Conservation (phyloP, 2,329 filamentous ascomycete species). For the Didymella pomorum region DNA sequence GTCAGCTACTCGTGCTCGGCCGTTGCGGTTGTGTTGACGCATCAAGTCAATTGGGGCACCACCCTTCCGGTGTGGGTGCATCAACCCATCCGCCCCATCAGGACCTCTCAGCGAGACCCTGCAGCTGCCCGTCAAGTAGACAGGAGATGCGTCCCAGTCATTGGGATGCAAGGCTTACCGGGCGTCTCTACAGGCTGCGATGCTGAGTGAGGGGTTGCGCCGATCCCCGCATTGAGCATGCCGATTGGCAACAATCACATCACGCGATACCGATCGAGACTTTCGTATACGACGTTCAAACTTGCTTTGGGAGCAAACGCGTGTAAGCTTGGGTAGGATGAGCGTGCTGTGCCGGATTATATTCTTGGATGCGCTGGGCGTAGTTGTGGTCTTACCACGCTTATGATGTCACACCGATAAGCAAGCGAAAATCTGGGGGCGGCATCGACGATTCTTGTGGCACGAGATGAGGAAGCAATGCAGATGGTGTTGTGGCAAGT, state of each 20-base stretch:
- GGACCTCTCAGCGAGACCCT: not conserved
- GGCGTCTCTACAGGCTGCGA: not conserved
- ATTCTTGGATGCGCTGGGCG: constrained; percentile 1
- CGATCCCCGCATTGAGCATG: constrained; percentile 10
- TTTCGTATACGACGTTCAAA: not conserved
- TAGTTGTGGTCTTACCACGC: not conserved
- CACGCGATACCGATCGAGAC: constrained; percentile 1
- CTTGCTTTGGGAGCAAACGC: not conserved
- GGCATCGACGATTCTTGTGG: constrained; percentile 13
- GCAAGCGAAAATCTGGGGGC: constrained; percentile 1
- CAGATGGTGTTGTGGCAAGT: not conserved
- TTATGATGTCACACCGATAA: constrained; percentile 20
- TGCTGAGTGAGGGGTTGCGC: constrained; percentile 16
- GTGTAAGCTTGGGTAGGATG: constrained; percentile 10
- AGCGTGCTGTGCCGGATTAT: constrained; percentile 7
- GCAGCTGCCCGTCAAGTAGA: constrained; percentile 3
- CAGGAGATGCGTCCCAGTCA: not conserved
- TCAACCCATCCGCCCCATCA: constrained; percentile 2
- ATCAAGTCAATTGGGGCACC: not conserved
- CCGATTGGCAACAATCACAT: constrained; percentile 5
- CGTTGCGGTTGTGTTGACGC: not conserved
- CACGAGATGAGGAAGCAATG: not conserved
- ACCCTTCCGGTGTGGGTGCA: not conserved
- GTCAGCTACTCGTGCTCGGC: not conserved
- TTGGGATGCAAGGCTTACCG: constrained; percentile 5